Evolutionary conservation across 2,329 filamentous ascomycete species (phyloP), one percentile per base, ranked within the genome.

Genomic region (Calonectria leucothoes): DNA sequence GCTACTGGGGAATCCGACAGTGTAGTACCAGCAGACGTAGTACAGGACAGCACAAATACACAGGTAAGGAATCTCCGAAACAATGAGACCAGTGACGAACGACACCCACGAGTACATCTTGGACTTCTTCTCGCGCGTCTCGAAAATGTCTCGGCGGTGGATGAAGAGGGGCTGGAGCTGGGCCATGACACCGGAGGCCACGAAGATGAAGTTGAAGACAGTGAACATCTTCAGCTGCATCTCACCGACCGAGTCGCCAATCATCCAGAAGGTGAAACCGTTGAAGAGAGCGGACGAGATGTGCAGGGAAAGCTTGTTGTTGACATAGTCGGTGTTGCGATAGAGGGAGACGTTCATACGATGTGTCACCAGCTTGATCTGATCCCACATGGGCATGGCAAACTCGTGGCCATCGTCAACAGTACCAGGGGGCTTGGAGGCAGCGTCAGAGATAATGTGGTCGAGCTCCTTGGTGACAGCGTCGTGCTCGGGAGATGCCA

Each of bases 311-410:
- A 93, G 82, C 82, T 93, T 93, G 86, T 91, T 93, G 81, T 91
- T 90, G 70, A 92, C 82, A 75, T 94, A 94, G 66, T 93, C 90
- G 0, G 87, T 89, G 80, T 94, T 94, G 69, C 93, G 89, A 84
- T 87, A 95, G 6, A 94, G 85, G 0, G 92, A 87, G 0, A 90
- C 80, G 76, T 91, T 92, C 83, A 88, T 90, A 33, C 94, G 93
- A 4, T 89, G 82, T 11, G 90, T 89, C 52, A 94, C 93, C 67
- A 93, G 87, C 76, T 87, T 90, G 51, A 92, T 84, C 81, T 96
- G 94, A 37, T 89, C 83, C 76, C 81, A 85, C 74, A 95, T 90
- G 0, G 93, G 88, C 8, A 91, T 92, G 0, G 94, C 94, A 75
- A 95, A 96, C 82, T 95, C 93, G 64, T 91, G 87, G 73, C 91